Evolutionary conservation across 148 eudicot genomes (phyloP).

Genomic region (Amaranthus cruentus): DNA sequence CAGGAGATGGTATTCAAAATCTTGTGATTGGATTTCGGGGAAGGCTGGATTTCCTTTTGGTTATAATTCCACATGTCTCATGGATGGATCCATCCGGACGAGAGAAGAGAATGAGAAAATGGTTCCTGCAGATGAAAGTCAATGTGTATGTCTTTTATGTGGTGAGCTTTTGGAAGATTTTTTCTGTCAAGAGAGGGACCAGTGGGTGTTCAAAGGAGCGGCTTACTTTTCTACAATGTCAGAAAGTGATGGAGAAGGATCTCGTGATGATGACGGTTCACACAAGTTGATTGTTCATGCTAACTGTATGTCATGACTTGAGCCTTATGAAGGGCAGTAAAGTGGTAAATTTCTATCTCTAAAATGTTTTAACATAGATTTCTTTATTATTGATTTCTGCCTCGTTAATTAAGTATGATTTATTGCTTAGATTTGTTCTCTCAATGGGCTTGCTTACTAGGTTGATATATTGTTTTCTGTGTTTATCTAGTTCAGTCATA

Average conservation of each 20-base stretch:
- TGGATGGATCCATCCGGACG: slow-evolving; percentile 25
- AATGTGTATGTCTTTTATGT: slow-evolving; percentile 79
- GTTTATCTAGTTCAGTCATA: neutral
- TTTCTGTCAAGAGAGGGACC: slow-evolving; percentile 53
- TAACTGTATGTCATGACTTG: slow-evolving; percentile 58
- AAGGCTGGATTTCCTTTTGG: slow-evolving; percentile 27
- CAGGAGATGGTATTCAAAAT: slow-evolving; percentile 67
- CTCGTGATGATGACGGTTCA: slow-evolving; percentile 26
- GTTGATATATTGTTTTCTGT: neutral
- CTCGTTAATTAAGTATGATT: neutral
- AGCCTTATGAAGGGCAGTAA: slow-evolving; percentile 44
- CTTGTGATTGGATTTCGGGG: slow-evolving; percentile 59
- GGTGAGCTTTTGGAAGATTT: slow-evolving; percentile 88
- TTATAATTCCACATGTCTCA: slow-evolving; percentile 9
- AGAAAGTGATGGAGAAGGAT: slow-evolving; percentile 26
- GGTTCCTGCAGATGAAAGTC: slow-evolving; percentile 93
- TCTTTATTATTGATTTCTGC: neutral
- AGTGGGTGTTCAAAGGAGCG: slow-evolving; percentile 95
- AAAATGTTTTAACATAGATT: neutral
- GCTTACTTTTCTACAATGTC: slow-evolving; percentile 43
- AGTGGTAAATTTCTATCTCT: slow-evolving; percentile 40
- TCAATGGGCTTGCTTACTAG: neutral
- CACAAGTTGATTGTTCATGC: slow-evolving; percentile 67
- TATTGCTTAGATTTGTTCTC: neutral
- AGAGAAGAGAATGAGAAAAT: slow-evolving; percentile 36